Conservation (phyloP, 305 asterid genomes). For the Solanum hybrid region DNA sequence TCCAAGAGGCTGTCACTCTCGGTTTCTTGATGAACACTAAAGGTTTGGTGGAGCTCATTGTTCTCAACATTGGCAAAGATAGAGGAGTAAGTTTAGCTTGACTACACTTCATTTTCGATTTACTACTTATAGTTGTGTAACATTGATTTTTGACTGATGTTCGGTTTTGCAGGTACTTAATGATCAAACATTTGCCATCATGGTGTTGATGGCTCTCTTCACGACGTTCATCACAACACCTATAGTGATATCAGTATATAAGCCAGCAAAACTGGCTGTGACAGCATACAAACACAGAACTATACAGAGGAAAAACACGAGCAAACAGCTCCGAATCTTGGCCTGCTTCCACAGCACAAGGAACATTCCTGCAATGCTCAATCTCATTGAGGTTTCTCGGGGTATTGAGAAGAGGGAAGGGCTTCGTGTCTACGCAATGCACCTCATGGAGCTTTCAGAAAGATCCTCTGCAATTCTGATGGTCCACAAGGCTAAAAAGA, state of each 20-base stretch:
- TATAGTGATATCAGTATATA: conserved; percentile 27
- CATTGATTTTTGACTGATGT: background rate
- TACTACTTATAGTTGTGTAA: background rate
- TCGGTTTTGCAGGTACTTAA: conserved; percentile 27
- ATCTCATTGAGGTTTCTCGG: conserved; percentile 34
- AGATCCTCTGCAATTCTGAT: conserved; percentile 36
- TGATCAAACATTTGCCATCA: conserved; percentile 40
- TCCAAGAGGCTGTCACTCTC: conserved; percentile 28
- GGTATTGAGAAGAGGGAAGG: conserved; percentile 27
- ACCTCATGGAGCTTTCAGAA: conserved; percentile 43
- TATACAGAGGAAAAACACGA: conserved; percentile 17
- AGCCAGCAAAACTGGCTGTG: conserved; percentile 24
- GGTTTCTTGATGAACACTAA: conserved; percentile 46
- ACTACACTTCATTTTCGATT: background rate
- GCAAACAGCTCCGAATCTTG: conserved; percentile 26
- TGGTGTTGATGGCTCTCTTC: conserved; percentile 48
- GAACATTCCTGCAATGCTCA: conserved; percentile 30
- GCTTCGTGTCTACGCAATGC: conserved; percentile 30
- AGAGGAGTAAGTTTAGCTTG: conserved; percentile 22
- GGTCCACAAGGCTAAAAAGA: conserved; percentile 32
- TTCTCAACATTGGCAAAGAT: conserved; percentile 44
- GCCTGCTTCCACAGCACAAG: conserved; percentile 33
- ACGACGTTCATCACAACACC: conserved; percentile 47
- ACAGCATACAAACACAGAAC: conserved; percentile 27
- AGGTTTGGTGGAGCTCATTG: conserved; percentile 46